Conservation (phyloP, 2,329 filamentous ascomycete genomes). For the Sarocladium strictum region DNA sequence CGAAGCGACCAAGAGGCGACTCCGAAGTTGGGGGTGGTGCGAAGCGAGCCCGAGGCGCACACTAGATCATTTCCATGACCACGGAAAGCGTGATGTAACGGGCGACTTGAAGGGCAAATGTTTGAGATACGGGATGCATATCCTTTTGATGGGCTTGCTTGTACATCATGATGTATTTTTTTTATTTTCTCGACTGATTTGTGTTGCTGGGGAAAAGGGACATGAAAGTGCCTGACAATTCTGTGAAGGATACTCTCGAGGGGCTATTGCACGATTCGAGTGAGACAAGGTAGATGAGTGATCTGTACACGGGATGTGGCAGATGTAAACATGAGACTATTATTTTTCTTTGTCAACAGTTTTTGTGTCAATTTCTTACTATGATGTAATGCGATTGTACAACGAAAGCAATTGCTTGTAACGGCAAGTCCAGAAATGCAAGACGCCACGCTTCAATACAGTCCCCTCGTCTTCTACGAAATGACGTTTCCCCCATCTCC, state of each 20-base stretch:
- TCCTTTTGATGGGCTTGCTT: not conserved
- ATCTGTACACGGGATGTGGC: not conserved
- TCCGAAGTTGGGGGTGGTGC: constrained; percentile 34
- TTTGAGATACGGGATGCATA: too few species aligned
- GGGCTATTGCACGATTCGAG: not conserved
- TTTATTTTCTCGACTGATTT: not conserved
- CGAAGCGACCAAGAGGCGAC: constrained; percentile 52
- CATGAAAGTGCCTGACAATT: not conserved
- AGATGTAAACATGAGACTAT: not conserved
- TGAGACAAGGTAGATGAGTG: not conserved
- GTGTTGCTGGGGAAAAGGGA: not conserved
- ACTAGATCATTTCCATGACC: constrained; percentile 17
- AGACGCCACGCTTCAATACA: not conserved
- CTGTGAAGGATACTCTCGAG: not conserved
- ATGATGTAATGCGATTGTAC: not conserved
- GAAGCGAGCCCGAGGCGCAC: constrained; percentile 35
- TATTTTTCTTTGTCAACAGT: constrained; percentile 1
- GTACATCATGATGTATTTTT: constrained; percentile 7
- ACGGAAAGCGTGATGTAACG: not conserved
- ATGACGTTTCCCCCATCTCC: not conserved
- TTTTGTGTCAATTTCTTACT: not conserved
- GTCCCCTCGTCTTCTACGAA: too few species aligned
- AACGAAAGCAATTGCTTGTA: not conserved
- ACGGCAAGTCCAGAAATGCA: not conserved
- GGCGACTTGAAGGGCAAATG: too few species aligned